Evolutionary conservation across 768 basidiomycete species (phyloP), one percentile per base, ranked within the genome.

Genomic region (Strobilomyces echinocephalus): DNA sequence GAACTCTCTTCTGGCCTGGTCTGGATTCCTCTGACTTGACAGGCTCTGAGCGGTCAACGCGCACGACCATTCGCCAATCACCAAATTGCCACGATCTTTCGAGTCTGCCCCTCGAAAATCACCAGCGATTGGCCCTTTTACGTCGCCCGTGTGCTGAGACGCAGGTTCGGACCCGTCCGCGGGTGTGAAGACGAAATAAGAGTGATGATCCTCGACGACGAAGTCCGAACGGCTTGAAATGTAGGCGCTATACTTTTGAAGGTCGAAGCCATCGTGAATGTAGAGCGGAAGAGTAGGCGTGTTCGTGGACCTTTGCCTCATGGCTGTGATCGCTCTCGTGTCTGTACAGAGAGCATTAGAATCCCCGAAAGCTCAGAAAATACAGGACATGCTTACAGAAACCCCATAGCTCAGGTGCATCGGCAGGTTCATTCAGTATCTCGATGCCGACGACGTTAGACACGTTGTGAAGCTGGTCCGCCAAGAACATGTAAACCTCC

Each of bases 151-250:
- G 52, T 81, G 79, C 21, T 73, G 68, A 51, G 64, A 68, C 9
- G 70, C 86, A 42, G 64, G 77, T 67, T 71, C 73, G 15, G 60
- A 61, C 18, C 72, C 67, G 59, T 89, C 87, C 2, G 72, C 60
- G 2, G 77, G 67, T 0, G 83, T 81, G 58, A 83, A 88, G 57
- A 87, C 80, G 59, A 85, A 80, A 73, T 88, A 82, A 39, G 83
- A 82, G 60, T 90, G 88, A 63, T 88, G 82, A 54, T 91, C 88
- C 55, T 85, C 74, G 6, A 89, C 79, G 21, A 86, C 75, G 54
- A 87, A 90, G 58, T 86, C 83, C 1, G 66, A 60, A 50, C 81
- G 70, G 34, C 71, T 66, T 3, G 77, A 73, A 5, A 83, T 71
- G 58, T 72, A 87, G 20, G 69, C 57, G 39, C 74, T 55, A 30